Evolutionary conservation across 2,329 filamentous ascomycete species (phyloP).

Genomic region (Xylaria sp.): DNA sequence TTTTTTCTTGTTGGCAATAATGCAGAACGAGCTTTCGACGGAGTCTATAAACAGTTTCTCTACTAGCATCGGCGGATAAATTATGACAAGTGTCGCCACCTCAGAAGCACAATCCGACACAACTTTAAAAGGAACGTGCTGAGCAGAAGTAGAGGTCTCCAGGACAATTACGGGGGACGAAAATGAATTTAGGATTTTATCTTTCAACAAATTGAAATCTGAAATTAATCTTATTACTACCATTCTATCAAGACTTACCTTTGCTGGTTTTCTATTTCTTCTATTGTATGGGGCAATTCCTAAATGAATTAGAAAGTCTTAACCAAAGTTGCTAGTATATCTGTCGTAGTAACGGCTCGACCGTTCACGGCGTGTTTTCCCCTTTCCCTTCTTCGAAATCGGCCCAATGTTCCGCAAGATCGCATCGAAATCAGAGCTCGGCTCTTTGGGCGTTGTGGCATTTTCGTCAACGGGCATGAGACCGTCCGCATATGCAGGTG

Average conservation of each 20-base stretch:
- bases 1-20: no score
- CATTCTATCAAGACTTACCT: neutral
- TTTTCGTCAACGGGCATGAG: conserved; percentile 28
- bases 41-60: no score
- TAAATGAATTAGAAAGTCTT: neutral
- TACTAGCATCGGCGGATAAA: no score
- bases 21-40: no score
- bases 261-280: neutral
- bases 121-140: neutral
- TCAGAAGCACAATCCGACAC: no score
- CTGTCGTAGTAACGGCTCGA: conserved; percentile 34
- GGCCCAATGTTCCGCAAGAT: conserved; percentile 35
- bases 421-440: conserved; percentile 32
- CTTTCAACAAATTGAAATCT: neutral
- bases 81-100: no score
- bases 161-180: neutral
- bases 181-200: neutral
- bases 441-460: conserved; percentile 17
- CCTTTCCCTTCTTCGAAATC: conserved; percentile 18
- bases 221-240: neutral
- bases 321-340: conserved; percentile 35
- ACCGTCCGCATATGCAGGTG: conserved; percentile 13
- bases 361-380: conserved; percentile 17
- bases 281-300: neutral
- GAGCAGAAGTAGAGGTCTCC: neutral